These are phyloP conservation scores for Globisporangium irregulare DNA, from an alignment of 352 stramenopile genomes.

Conservation along the genomic window DNA sequence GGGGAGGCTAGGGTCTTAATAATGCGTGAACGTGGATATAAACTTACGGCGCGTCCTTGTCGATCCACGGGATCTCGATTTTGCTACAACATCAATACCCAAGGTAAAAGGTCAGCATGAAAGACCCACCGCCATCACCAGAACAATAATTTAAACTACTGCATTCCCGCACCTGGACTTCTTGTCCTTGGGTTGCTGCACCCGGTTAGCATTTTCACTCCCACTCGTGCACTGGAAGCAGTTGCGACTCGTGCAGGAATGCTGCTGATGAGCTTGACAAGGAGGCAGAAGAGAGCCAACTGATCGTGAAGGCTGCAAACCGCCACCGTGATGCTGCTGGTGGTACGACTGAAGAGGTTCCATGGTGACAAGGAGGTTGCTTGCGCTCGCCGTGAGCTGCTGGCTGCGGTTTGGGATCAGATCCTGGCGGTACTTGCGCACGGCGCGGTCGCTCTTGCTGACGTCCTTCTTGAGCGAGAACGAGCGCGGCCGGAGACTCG, in stretches of 20 bases:
- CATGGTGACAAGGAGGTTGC: conserved; percentile 16
- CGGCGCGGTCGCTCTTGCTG: conserved; percentile 50
- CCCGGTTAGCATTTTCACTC: not conserved
- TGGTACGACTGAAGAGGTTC: not conserved
- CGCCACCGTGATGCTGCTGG: not conserved
- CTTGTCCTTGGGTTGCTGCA: not conserved
- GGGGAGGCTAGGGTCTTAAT: not conserved
- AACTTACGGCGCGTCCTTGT: conserved; percentile 12
- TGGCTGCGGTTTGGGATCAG: conserved; percentile 62
- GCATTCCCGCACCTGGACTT: conserved; percentile 6
- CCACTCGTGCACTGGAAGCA: conserved; percentile 53
- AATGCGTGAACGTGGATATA: not conserved
- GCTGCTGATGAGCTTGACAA: not conserved
- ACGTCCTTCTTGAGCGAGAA: conserved; percentile 49
- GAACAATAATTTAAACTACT: not conserved
- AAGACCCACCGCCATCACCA: not conserved
- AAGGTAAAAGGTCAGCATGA: not conserved
- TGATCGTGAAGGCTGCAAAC: conserved; percentile 26
- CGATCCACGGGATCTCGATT: conserved; percentile 6
- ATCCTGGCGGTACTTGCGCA: conserved; percentile 66
- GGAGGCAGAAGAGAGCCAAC: conserved; percentile 8
- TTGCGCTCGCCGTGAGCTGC: conserved; percentile 36
- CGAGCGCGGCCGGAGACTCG: conserved; percentile 33
- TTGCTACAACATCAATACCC: conserved; percentile 1
- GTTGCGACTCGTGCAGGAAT: conserved; percentile 38